phyloP scores from a whole-genome alignment of 768 basidiomycete genomes.

The Obba rivulosa region DNA sequence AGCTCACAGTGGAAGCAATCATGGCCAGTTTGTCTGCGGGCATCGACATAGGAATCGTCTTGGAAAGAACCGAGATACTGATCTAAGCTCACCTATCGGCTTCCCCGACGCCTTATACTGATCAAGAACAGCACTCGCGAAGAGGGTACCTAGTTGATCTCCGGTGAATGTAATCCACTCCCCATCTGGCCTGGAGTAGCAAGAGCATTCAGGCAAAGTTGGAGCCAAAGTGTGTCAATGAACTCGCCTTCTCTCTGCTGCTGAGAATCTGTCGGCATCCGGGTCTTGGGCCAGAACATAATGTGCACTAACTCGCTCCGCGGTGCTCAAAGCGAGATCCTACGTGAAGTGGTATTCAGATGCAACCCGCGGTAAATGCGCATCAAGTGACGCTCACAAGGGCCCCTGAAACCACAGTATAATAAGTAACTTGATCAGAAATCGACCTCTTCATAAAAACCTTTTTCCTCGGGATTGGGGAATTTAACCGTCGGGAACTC shows the following conservation, averaged over 20 bases:
- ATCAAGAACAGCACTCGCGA: slow-evolving; percentile 42
- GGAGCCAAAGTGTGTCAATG: not conserved
- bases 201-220: not conserved
- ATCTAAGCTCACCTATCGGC: slow-evolving; percentile 30
- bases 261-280: slow-evolving; percentile 79
- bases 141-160: slow-evolving; percentile 69
- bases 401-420: not conserved
- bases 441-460: too few species aligned
- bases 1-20: slow-evolving; percentile 87
- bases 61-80: not conserved
- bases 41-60: slow-evolving; percentile 20
- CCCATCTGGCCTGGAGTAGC: slow-evolving; percentile 36
- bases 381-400: slow-evolving; percentile 31
- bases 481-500: slow-evolving; percentile 82
- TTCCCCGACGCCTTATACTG: slow-evolving; percentile 41
- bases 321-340: slow-evolving; percentile 69
- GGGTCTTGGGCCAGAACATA: slow-evolving; percentile 89
- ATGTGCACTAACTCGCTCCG: slow-evolving; percentile 41
- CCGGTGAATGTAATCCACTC: slow-evolving; percentile 75
- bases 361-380: too few species aligned
- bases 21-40: slow-evolving; percentile 61
- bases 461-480: slow-evolving; percentile 90
- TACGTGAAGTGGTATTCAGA: not conserved
- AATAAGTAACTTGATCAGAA: too few species aligned
- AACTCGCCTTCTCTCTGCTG: slow-evolving; percentile 61